These are phyloP conservation scores for Candida tallmaniae DNA, from an alignment of 805 yeast species.

Conservation along the genomic window DNA sequence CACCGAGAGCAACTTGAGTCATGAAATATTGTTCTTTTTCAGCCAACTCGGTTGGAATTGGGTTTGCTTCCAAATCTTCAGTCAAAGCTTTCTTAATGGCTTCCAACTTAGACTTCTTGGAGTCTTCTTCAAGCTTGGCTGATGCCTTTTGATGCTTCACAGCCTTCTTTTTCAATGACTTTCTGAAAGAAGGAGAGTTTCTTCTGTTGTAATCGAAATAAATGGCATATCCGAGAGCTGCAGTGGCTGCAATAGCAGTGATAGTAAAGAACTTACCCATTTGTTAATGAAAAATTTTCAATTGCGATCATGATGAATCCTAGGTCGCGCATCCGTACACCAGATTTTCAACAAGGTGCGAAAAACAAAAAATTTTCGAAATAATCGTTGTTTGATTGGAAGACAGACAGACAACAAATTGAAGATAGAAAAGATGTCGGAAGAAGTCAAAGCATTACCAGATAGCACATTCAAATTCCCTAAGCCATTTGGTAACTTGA, in stretches of 20 bases:
- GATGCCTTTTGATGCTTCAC: conserved; percentile 57
- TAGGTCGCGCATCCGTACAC: background rate
- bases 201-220: conserved; percentile 95
- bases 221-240: conserved; percentile 67
- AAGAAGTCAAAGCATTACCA: conserved; percentile 16
- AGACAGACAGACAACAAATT: background rate
- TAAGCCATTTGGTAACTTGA: conserved; percentile 36
- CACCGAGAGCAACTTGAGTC: conserved; percentile 80
- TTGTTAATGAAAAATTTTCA: conserved; percentile 4
- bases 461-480: conserved; percentile 40
- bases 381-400: conserved; percentile 1
- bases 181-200: conserved; percentile 76
- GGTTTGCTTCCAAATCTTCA: conserved; percentile 62
- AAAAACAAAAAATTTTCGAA: background rate
- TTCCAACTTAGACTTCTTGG: conserved; percentile 56
- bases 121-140: conserved; percentile 51
- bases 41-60: conserved; percentile 64
- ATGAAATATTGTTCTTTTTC: conserved; percentile 79
- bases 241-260: conserved; percentile 47
- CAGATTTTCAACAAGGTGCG: background rate
- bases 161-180: conserved; percentile 58
- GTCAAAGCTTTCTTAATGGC: conserved; percentile 58
- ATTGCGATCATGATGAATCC: background rate
- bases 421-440: conserved; percentile 1
- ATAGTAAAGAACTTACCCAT: conserved; percentile 19